These are phyloP conservation scores for Fusarium anguioides DNA, from an alignment of 2,329 filamentous ascomycete genomes.

Conservation along the genomic window DNA sequence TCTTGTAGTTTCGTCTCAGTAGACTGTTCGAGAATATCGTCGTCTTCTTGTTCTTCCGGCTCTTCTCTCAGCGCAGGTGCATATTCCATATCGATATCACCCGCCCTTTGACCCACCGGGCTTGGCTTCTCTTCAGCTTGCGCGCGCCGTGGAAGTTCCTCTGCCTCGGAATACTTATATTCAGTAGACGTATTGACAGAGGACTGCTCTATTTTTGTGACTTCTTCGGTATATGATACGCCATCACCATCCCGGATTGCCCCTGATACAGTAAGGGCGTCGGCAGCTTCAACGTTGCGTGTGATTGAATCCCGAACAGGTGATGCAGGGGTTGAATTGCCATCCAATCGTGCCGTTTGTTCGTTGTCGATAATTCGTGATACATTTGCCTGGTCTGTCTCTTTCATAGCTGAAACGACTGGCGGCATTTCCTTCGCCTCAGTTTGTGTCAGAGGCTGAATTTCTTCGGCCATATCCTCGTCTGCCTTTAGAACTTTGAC, in stretches of 20 bases:
- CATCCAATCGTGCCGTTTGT: not conserved
- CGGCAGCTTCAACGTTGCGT: constrained; percentile 4
- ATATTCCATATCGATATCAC: constrained; percentile 16
- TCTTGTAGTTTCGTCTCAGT: not conserved
- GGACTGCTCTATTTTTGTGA: constrained; percentile 7
- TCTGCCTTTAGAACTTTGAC: not conserved
- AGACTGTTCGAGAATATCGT: not conserved
- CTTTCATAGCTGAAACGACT: not conserved
- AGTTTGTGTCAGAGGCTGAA: not conserved
- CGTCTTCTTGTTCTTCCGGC: not conserved
- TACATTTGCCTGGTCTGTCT: not conserved
- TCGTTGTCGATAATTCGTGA: not conserved
- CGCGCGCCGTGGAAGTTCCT: not conserved
- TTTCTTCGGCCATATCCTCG: not conserved
- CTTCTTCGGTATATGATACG: not conserved
- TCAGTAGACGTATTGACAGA: not conserved
- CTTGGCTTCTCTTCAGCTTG: not conserved
- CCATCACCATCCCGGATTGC: not conserved
- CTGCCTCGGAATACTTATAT: not conserved
- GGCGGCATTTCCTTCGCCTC: not conserved
- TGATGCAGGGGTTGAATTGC: not conserved
- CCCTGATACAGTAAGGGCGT: not conserved
- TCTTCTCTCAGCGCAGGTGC: constrained; percentile 1
- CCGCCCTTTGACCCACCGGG: not conserved
- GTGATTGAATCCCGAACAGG: constrained; percentile 4